Evolutionary conservation across 768 basidiomycete genomes (phyloP), one percentile per base, ranked within the genome.

Genomic region (Lactarius evosmus): DNA sequence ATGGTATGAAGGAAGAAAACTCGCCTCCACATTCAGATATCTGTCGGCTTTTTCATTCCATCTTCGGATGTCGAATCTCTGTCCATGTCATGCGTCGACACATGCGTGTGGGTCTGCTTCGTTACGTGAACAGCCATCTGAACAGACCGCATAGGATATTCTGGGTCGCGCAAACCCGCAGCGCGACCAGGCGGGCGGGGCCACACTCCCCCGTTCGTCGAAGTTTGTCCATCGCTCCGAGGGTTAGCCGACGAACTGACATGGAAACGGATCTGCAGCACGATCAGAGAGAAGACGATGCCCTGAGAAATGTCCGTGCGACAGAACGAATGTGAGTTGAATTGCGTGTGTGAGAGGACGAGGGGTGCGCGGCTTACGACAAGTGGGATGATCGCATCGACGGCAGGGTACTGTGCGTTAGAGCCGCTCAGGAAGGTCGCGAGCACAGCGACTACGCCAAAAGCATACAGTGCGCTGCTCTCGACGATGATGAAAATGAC

Each of bases 331-430:
- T n/a, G n/a, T n/a, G 16, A 38, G 38, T 38, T 12, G 9, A 46
- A 14, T 6, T 25, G 12, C 11, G 11, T 22, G 44, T 11, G 2
- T 14, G 22, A 11, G n/a, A 46, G 22, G 22, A 12, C 6, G 22
- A 16, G 79, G 77, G 16, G 78, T 75, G 9, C 25, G 14, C 12
- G 34, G 27, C 56, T 56, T 56, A 56, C 56, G 17, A 56, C 38
- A 5, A 56, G 36, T 27, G 56, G 56, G 25, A 41, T 17, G 56
- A 56, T 29, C 38, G 56, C 34, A 4, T 56, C 38, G 16, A 41
- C 56, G 16, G 38, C 56, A 22, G 36, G 25, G 27, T 40, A 41
- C 29, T 41, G 38, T 41, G 25, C 56, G 22, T 40, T 56, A 3
- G 56, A 56, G 16, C 38, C 56, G 11, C 36, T 40, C 25, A 56